phyloP scores from a whole-genome alignment of 179 eudicot genomes.

The Kewa caespitosa region DNA sequence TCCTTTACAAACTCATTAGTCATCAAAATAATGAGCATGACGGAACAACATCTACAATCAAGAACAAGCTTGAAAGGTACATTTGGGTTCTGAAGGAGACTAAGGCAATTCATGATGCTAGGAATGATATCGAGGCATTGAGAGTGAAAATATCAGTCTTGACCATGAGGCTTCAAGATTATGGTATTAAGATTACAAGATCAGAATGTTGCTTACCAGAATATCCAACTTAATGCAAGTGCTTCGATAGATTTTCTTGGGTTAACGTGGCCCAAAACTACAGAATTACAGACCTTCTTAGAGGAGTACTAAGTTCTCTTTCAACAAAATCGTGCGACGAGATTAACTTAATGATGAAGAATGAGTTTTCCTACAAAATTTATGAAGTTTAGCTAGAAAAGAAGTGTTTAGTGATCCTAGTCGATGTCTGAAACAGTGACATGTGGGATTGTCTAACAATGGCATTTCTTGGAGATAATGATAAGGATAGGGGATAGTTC shows the following conservation, averaged over 20 bases:
- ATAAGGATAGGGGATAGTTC: constrained; percentile 23
- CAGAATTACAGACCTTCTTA: constrained; percentile 15
- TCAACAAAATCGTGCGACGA: constrained; percentile 20
- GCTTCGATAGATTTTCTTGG: constrained; percentile 30
- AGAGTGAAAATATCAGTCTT: constrained; percentile 21
- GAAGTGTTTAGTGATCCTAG: constrained; percentile 37
- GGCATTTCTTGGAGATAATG: constrained; percentile 31
- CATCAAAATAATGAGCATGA: constrained; percentile 19
- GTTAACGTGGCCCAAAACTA: constrained; percentile 17
- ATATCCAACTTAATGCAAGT: no score
- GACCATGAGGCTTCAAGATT: constrained; percentile 30
- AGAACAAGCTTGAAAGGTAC: constrained; percentile 26
- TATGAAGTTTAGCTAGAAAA: constrained; percentile 25
- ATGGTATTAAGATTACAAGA: constrained; percentile 33
- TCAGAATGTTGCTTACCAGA: constrained; percentile 4
- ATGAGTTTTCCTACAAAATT: constrained; percentile 24
- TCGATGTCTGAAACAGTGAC: constrained; percentile 30
- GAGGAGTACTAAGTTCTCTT: constrained; percentile 21
- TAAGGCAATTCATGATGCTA: constrained; percentile 30
- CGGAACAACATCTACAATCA: constrained; percentile 18
- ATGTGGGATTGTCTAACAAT: constrained; percentile 26
- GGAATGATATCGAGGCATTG: constrained; percentile 29
- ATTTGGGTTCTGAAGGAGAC: constrained; percentile 27
- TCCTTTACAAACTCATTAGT: constrained; percentile 23
- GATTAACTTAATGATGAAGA: constrained; percentile 17